Percentiles rank a stretch among this genome's conserved stretches.
Evolutionary conservation across 163 green algal genomes (phyloP).

Genomic region (Chlamydomonas reinhardtii): DNA sequence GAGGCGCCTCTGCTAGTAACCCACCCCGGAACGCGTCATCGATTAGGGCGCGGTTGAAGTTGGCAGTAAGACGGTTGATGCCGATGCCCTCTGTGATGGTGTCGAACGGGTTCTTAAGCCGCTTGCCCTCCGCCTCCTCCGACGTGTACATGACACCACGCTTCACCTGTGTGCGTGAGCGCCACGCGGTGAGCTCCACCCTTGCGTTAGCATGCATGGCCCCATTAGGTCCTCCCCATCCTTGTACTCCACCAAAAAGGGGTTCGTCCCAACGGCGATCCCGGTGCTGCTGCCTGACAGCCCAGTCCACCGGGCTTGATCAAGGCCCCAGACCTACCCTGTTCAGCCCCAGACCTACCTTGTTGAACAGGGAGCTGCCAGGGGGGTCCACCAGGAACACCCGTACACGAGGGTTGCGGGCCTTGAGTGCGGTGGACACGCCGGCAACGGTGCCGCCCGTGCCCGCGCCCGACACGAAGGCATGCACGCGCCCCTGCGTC

Average conservation of each 20-base stretch:
- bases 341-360: conserved; percentile 46
- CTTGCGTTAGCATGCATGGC: no score
- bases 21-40: conserved; percentile 82
- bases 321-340: no score
- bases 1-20: no score
- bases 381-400: conserved; percentile 91
- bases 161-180: conserved; percentile 74
- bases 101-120: conserved; percentile 82
- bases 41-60: conserved; percentile 86
- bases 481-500: conserved; percentile 77
- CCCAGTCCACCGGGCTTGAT: no score
- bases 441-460: conserved; percentile 96
- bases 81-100: conserved; percentile 96
- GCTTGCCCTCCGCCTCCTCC: conserved; percentile 95
- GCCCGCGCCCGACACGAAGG: conserved; percentile 93
- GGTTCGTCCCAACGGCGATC: no score
- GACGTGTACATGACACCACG: conserved; percentile 93
- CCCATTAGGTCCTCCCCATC: no score
- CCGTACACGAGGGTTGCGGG: not conserved
- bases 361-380: conserved; percentile 91
- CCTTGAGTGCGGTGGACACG: conserved; percentile 79
- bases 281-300: no score
- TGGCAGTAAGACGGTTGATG: conserved; percentile 94
- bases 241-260: no score
- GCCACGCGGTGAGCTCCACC: no score